phyloP scores from a whole-genome alignment of 2,329 filamentous ascomycete genomes.

The Zalaria sp. region DNA sequence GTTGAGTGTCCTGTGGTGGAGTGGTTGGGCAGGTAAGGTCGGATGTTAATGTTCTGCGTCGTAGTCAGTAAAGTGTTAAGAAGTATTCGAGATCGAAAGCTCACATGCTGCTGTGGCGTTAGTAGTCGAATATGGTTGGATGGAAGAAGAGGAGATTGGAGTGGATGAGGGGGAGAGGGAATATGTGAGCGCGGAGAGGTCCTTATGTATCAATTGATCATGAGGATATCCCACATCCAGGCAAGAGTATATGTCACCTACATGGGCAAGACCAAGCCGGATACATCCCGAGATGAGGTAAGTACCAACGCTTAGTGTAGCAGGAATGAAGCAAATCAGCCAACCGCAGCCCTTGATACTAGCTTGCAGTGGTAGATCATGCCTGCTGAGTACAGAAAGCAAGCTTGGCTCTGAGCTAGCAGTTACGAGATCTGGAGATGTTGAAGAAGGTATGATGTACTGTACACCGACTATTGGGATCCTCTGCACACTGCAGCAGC shows the following conservation, averaged over 20 bases:
- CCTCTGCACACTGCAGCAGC: neutral
- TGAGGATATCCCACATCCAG: too few species aligned
- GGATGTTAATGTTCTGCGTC: too few species aligned
- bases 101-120: too few species aligned
- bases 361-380: neutral
- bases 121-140: too few species aligned
- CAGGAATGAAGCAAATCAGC: constrained; percentile 3
- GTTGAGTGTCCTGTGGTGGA: too few species aligned
- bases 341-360: neutral
- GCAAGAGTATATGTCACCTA: neutral
- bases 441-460: neutral
- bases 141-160: too few species aligned
- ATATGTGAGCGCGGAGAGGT: neutral
- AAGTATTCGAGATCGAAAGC: too few species aligned
- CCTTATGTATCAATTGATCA: constrained; percentile 1
- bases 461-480: too few species aligned
- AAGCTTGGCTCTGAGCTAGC: neutral
- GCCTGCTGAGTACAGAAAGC: neutral
- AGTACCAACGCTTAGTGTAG: constrained; percentile 2
- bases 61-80: too few species aligned
- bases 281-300: constrained; percentile 3
- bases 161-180: constrained; percentile 3
- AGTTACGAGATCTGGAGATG: neutral
- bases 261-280: neutral
- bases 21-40: too few species aligned